phyloP scores from a whole-genome alignment of 2,329 filamentous ascomycete species.

The Monosporascus cannonballus region DNA sequence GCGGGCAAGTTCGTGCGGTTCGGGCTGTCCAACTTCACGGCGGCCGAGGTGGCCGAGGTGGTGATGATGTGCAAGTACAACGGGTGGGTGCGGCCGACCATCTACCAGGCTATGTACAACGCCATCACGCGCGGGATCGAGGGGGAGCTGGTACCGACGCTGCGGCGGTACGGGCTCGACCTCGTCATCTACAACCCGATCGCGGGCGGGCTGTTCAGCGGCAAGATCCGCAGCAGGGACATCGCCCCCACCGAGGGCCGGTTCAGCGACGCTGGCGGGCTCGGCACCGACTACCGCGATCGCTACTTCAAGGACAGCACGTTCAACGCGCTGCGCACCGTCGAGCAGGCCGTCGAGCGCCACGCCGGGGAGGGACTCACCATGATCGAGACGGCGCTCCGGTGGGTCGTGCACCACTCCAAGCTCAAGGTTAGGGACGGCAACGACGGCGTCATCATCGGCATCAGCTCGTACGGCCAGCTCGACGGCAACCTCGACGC shows the following conservation, averaged over 20 bases:
- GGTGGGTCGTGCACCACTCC: constrained; percentile 71
- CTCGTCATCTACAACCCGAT: constrained; percentile 79
- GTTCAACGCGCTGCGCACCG: constrained; percentile 57
- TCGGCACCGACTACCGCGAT: constrained; percentile 53
- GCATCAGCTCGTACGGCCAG: constrained; percentile 51
- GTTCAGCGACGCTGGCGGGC: constrained; percentile 51
- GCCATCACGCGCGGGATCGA: constrained; percentile 72
- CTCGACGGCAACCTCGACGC: constrained; percentile 51
- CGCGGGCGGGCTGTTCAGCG: constrained; percentile 73
- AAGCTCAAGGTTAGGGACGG: constrained; percentile 44
- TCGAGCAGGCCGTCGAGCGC: constrained; percentile 63
- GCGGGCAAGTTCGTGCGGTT: constrained; percentile 78
- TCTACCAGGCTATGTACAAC: constrained; percentile 89
- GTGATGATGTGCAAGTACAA: constrained; percentile 73
- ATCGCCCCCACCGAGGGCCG: constrained; percentile 58
- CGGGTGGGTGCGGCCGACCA: constrained; percentile 74
- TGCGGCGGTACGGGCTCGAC: constrained; percentile 69
- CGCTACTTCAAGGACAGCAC: constrained; percentile 67
- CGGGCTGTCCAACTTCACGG: constrained; percentile 78
- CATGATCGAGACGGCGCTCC: constrained; percentile 65
- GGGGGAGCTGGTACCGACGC: constrained; percentile 65
- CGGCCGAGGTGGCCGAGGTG: constrained; percentile 83
- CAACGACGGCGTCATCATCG: constrained; percentile 55
- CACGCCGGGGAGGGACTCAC: constrained; percentile 49
- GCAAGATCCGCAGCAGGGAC: constrained; percentile 68